Evolutionary conservation across 2,329 filamentous ascomycete genomes (phyloP), one percentile per base, ranked within the genome.

Genomic region (Massarina eburnea): DNA sequence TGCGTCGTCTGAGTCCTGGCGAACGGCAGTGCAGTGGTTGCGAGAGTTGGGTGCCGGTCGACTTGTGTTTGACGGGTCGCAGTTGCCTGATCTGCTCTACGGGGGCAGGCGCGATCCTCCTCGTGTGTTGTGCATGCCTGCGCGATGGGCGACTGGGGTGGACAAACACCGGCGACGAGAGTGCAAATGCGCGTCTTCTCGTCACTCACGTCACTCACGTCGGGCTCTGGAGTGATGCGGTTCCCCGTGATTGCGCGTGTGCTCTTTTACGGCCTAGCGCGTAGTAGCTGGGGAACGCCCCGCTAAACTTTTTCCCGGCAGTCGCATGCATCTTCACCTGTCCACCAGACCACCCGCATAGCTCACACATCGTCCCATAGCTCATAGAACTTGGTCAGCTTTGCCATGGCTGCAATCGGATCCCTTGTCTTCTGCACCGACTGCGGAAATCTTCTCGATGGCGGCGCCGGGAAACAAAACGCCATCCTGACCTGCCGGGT

Each of bases 391-490:
- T 24, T 7, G 42, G 32, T 7, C 34, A 21, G 39, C 35, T 27
- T 29, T 43, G 18, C 59, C 51, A 96, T 96, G 92, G 84, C 91
- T 55, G 85, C 89, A 15, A 91, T 96, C 57, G 92, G 91, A 45
- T 92, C 91, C 41, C 79, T 97, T 32, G 85, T 96, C 27, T 97
- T 97, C 72, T 97, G 92, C 76, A 89, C 81, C 43, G 89, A 91
- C 68, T 97, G 92, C 71, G 92, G 92, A 51, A 95, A 95, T 68
- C 79, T 96, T 3, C 77, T 97, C 32, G 90, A 94, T 42, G 81
- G 86, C 41, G 90, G 88, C 37, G 86, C 86, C 52, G 89, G 88
- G 49, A 85, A 84, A 48, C 79, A 83, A 57, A 88, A 90, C 66
- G 86, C 87, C 45, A 80, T 88, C 46, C 75, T 97, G 46, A 79